Base-by-base conservation (phyloP, 169 alveolate species). In the Cryptosporidium baileyi region DNA sequence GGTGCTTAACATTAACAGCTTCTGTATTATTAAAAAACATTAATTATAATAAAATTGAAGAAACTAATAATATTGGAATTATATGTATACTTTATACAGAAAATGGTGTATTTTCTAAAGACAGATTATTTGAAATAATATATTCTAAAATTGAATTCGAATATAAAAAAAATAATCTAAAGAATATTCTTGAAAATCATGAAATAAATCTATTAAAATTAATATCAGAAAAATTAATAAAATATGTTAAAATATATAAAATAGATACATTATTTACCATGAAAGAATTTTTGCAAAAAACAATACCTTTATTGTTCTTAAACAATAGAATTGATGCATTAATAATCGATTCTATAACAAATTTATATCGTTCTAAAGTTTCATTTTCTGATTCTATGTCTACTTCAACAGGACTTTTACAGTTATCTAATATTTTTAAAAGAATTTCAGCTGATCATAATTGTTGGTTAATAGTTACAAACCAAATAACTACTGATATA, bases 381-480 rank as follows among this genome's bases (percentile, higher is more conserved):
- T 54, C 85, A 6, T 74, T 74, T 59, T 54, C 74, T n/a, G 59
- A 74, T 6, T 6, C 11, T 24, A 22, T 0, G 7, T 54, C 65
- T 8, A 44, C 26, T 11, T 54, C 85, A 19, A 74, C 85, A 41
- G 32, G 85, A 19, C 41, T 74, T 30, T 15, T 74, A 54, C 85
- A 57, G 17, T 15, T 74, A 24, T 51, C 85, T 19, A 74, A 74
- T 24, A 30, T n/a, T 13, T 57, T 74, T 60, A 74, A 74, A 24
- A 51, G 67, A 24, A 57, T 74, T 34, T 36, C 85, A 8, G 22
- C 54, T 3, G 85, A 74, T 32, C 59, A 74, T 7, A 22, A 74
- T n/a, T 54, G 74, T n/a, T 74, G 85, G 85, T 36, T 74, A 2
- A 26, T 74, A 6, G 67, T 74, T 13, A 74, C 85, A n/a, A 74